These are phyloP conservation scores for Neurospora tetrasperma DNA, from an alignment of 495 filamentous ascomycete genomes.

Conservation along the genomic window DNA sequence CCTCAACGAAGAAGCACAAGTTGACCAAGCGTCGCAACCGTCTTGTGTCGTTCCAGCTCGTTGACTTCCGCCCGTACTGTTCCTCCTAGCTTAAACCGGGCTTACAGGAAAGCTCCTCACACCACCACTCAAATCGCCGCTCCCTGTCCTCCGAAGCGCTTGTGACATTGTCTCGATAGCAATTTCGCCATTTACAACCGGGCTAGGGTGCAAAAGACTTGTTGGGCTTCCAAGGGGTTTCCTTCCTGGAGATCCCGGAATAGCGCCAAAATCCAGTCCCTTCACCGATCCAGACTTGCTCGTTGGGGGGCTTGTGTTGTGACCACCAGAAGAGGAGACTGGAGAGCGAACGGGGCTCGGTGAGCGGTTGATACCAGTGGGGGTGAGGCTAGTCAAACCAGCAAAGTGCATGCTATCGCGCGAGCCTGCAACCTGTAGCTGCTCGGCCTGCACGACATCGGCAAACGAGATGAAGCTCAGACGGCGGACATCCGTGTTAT, in stretches of 20 bases:
- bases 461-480: constrained; percentile 91
- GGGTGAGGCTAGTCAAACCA: constrained; percentile 36
- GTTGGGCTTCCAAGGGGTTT: constrained; percentile 42
- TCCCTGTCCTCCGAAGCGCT: constrained; percentile 70
- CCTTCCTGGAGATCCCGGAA: constrained; percentile 35
- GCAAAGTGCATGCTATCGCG: constrained; percentile 53
- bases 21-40: not conserved
- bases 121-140: constrained; percentile 61
- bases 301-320: constrained; percentile 53
- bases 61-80: not conserved
- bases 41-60: not conserved
- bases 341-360: constrained; percentile 64
- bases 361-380: constrained; percentile 48
- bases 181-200: constrained; percentile 51
- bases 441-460: constrained; percentile 86
- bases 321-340: constrained; percentile 48
- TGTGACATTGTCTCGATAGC: constrained; percentile 87
- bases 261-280: constrained; percentile 43
- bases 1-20: not conserved
- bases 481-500: constrained; percentile 66
- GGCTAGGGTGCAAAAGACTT: constrained; percentile 15
- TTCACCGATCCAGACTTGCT: constrained; percentile 57
- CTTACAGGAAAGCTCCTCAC: constrained; percentile 52
- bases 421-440: constrained; percentile 38
- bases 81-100: constrained; percentile 27